Percentiles rank a stretch among this genome's conserved stretches.
Conservation (phyloP, 1,139 yeast genomes). For the Hemisphaericaspora xylofermentans region DNA sequence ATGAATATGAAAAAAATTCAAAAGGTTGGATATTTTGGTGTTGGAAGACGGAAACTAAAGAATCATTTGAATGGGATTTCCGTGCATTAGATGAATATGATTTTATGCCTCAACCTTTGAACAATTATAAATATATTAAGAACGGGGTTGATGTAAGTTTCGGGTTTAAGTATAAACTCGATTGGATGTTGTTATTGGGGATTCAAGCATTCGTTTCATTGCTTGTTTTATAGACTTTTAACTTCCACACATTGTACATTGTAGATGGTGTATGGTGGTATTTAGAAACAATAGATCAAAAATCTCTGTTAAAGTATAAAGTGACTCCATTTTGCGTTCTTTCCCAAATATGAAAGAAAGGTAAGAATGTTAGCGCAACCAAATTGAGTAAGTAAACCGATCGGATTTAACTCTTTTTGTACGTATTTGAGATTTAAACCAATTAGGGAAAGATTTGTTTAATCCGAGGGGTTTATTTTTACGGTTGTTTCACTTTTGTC, state of each 20-base stretch:
- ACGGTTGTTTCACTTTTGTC: too few species aligned
- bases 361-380: too few species aligned
- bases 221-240: not conserved
- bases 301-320: too few species aligned
- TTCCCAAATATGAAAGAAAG: too few species aligned
- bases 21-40: slow-evolving; percentile 72
- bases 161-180: not conserved
- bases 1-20: slow-evolving; percentile 25
- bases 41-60: slow-evolving; percentile 55
- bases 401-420: too few species aligned
- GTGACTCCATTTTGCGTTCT: too few species aligned
- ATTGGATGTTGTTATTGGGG: not conserved
- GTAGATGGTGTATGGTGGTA: too few species aligned
- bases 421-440: not conserved
- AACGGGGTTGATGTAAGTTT: slow-evolving; percentile 35
- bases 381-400: too few species aligned
- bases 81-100: slow-evolving; percentile 45
- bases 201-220: not conserved
- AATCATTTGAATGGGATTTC: slow-evolving; percentile 63
- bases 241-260: too few species aligned
- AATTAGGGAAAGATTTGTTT: not conserved
- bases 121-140: slow-evolving; percentile 40
- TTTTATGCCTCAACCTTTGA: slow-evolving; percentile 62
- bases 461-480: not conserved
- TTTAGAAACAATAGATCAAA: too few species aligned